Percentiles rank a stretch among this genome's conserved stretches.
phyloP scores from a whole-genome alignment of 371 early-diverging fungal genomes.

The Blyttiomyces sp. region DNA sequence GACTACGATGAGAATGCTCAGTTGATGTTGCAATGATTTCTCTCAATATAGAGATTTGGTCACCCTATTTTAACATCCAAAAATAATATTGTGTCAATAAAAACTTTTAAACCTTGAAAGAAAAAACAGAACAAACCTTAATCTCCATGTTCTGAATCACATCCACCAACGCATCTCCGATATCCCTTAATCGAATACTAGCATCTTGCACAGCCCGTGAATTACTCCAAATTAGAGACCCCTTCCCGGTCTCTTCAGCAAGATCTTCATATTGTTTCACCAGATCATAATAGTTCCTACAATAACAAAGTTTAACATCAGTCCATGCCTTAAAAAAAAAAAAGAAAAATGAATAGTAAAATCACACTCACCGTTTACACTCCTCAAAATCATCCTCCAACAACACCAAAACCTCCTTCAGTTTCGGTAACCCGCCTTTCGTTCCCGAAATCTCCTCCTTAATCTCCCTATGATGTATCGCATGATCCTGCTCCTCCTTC shows the following conservation, averaged over 20 bases:
- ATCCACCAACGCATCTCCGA: slow-evolving; percentile 41
- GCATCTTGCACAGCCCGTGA: too few species aligned
- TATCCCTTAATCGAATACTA: too few species aligned
- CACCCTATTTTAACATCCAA: slow-evolving; percentile 36
- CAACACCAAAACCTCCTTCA: slow-evolving; percentile 23
- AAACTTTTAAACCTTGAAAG: neutral
- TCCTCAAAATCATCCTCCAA: slow-evolving; percentile 14
- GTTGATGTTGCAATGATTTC: slow-evolving; percentile 33
- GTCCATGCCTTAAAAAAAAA: neutral
- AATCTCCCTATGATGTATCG: slow-evolving; percentile 14
- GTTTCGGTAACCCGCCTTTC: slow-evolving; percentile 8
- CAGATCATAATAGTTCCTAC: slow-evolving; percentile 37
- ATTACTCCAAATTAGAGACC: too few species aligned
- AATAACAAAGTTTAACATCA: neutral
- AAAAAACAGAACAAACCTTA: slow-evolving; percentile 23
- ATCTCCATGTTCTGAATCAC: slow-evolving; percentile 45
- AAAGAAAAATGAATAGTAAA: too few species aligned
- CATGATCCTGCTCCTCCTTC: slow-evolving; percentile 8
- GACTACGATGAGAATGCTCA: neutral
- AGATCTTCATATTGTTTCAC: slow-evolving; percentile 42
- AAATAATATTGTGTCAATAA: neutral
- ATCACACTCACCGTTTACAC: slow-evolving; percentile 15
- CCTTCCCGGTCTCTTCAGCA: slow-evolving; percentile 25
- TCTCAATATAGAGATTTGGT: slow-evolving; percentile 45
- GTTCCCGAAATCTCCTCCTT: slow-evolving; percentile 10